phyloP scores from a whole-genome alignment of 805 yeast genomes.

The Candida khao-thaluensis region DNA sequence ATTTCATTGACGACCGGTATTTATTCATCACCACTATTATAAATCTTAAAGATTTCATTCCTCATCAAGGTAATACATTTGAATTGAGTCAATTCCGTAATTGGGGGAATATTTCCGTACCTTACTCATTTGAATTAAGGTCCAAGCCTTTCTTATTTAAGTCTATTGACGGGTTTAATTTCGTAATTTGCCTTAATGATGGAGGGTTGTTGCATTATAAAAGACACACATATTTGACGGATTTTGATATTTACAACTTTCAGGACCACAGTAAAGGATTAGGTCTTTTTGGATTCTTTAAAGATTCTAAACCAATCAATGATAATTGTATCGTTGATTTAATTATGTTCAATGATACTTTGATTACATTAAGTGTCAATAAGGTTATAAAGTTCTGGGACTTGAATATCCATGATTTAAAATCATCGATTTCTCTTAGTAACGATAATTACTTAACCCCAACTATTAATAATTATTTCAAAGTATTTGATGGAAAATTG shows the following conservation, averaged over 20 bases:
- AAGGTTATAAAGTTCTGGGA: slow-evolving; percentile 63
- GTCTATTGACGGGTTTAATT: slow-evolving; percentile 42
- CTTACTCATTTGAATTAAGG: slow-evolving; percentile 54
- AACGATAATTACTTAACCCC: slow-evolving; percentile 6
- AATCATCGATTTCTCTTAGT: slow-evolving; percentile 20
- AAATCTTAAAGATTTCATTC: slow-evolving; percentile 43
- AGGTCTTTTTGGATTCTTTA: slow-evolving; percentile 5
- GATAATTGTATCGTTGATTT: slow-evolving; percentile 45
- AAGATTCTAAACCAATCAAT: slow-evolving; percentile 25
- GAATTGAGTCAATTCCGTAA: slow-evolving; percentile 35
- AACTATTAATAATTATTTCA: slow-evolving; percentile 4
- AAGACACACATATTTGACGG: slow-evolving; percentile 37
- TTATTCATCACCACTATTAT: slow-evolving; percentile 51
- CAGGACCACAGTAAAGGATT: slow-evolving; percentile 40
- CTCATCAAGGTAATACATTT: slow-evolving; percentile 19
- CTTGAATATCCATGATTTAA: slow-evolving; percentile 28
- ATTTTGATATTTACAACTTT: slow-evolving; percentile 48
- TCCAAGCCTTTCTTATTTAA: slow-evolving; percentile 32
- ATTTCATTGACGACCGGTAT: slow-evolving; percentile 52
- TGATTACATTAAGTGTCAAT: slow-evolving; percentile 55
- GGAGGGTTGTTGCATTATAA: slow-evolving; percentile 69
- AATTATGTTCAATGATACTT: slow-evolving; percentile 31
- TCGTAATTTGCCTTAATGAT: slow-evolving; percentile 65
- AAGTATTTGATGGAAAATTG: neutral
- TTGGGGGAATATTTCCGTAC: slow-evolving; percentile 70